A percentile compares a stretch with the other conserved stretches of the same genome.
These are phyloP conservation scores for Rhynchosporium secalis DNA, from an alignment of 2,329 filamentous ascomycete genomes.

Conservation along the genomic window DNA sequence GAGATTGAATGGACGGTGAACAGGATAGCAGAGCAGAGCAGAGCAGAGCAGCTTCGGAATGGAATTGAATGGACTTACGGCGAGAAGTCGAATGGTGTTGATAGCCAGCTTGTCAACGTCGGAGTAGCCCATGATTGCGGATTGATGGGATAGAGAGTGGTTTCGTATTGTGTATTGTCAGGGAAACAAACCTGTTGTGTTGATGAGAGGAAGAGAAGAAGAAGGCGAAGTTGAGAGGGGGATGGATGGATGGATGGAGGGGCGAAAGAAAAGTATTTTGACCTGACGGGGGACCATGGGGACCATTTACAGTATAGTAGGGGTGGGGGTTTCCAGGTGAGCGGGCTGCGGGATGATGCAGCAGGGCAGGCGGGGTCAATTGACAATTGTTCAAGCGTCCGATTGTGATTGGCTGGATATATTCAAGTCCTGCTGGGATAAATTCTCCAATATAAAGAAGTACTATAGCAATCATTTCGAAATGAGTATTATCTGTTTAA, in stretches of 20 bases:
- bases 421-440: neutral
- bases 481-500: too few species aligned
- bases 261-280: neutral
- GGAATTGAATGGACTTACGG: conserved; percentile 63
- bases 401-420: neutral
- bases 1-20: conserved; percentile 26
- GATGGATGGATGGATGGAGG: neutral
- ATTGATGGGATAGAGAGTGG: conserved; percentile 13
- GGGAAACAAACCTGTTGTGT: neutral
- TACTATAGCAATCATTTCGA: too few species aligned
- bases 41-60: neutral
- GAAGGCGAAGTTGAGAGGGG: neutral
- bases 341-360: too few species aligned
- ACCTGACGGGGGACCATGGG: neutral
- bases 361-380: too few species aligned
- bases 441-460: neutral
- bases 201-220: neutral
- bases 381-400: neutral
- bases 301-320: too few species aligned
- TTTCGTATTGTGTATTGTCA: conserved; percentile 2
- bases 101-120: conserved; percentile 88
- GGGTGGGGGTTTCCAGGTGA: neutral
- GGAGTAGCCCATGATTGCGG: conserved; percentile 73
- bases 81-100: conserved; percentile 96
- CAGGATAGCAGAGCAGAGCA: neutral